Evolutionary conservation across 164 flowering plant genomes (phyloP).

Genomic region (Magnolia changhungtana): DNA sequence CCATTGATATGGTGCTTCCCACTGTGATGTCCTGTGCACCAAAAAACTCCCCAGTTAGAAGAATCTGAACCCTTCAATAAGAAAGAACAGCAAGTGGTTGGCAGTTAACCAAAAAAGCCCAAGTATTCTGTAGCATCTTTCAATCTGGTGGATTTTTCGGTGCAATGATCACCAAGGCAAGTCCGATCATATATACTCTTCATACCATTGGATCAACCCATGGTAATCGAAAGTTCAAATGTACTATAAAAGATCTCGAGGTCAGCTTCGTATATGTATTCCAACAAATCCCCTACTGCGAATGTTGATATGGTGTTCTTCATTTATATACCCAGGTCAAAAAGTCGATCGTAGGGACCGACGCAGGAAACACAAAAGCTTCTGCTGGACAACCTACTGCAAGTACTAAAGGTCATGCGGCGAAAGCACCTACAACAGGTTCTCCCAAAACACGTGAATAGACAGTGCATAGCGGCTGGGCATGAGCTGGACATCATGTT

Average conservation of each 20-base stretch:
- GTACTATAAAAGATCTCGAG: no score
- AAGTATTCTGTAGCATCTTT: background rate
- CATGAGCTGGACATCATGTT: background rate
- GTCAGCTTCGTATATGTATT: no score
- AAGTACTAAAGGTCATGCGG: conserved; percentile 43
- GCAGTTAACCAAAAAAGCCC: background rate
- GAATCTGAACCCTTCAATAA: no score
- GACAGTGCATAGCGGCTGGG: background rate
- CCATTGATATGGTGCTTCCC: no score
- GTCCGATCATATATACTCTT: background rate
- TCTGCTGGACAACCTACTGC: conserved; percentile 49
- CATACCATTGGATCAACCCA: no score
- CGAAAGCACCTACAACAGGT: conserved; percentile 42
- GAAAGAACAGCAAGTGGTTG: no score
- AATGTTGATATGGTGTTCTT: background rate
- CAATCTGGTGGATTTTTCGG: background rate
- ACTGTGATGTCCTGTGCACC: no score
- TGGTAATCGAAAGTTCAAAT: no score
- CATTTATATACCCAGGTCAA: conserved; percentile 47
- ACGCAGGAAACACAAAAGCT: conserved; percentile 33
- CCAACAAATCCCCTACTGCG: background rate
- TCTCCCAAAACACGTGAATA: conserved; percentile 27
- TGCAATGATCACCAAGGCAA: background rate
- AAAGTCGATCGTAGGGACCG: conserved; percentile 49
- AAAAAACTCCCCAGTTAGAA: no score